These are phyloP conservation scores for Patellifolia procumbens DNA, from an alignment of 179 eudicot genomes.

Conservation along the genomic window DNA sequence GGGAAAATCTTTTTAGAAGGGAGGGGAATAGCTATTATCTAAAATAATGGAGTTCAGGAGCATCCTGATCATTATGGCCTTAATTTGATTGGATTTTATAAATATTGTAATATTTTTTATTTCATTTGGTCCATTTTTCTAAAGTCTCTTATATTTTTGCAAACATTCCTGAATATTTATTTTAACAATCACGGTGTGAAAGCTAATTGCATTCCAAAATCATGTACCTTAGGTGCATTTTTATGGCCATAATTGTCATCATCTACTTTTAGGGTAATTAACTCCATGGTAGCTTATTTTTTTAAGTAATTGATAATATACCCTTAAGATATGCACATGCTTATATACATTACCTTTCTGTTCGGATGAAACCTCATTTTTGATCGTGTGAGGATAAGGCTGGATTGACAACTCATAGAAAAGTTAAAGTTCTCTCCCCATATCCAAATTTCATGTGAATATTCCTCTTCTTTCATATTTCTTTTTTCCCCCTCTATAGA, in stretches of 20 bases:
- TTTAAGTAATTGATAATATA: neutral
- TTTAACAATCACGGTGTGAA: too few species aligned
- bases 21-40: neutral
- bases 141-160: too few species aligned
- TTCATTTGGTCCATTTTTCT: too few species aligned
- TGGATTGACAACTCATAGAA: neutral
- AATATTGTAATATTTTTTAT: too few species aligned
- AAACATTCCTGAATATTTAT: too few species aligned
- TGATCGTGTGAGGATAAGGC: neutral
- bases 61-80: neutral
- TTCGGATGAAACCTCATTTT: neutral
- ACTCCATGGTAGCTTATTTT: neutral
- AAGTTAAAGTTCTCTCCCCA: neutral
- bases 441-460: neutral
- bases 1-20: too few species aligned
- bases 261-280: neutral
- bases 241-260: neutral
- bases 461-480: neutral
- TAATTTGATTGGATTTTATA: too few species aligned
- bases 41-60: neutral
- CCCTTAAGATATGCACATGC: neutral
- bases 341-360: neutral
- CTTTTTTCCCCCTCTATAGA: neutral
- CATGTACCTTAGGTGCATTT: neutral
- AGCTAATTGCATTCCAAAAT: too few species aligned